A percentile compares a stretch with the other conserved stretches of the same genome.
Conservation (phyloP, 2,329 filamentous ascomycete species). For the Elsinoe australis region DNA sequence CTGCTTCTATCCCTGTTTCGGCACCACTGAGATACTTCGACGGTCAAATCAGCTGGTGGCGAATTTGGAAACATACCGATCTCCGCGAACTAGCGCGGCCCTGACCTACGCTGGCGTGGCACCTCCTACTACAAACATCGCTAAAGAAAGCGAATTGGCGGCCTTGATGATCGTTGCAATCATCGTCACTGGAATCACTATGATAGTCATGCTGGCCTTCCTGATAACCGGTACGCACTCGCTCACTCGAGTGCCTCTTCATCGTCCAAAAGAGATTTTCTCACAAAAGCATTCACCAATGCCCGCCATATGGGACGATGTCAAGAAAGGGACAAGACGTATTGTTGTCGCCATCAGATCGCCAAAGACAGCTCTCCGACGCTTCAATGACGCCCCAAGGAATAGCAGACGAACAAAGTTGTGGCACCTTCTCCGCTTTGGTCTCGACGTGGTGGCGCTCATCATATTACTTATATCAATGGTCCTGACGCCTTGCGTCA, state of each 20-base stretch:
- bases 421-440: constrained; percentile 3
- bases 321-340: neutral
- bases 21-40: neutral
- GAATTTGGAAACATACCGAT: neutral
- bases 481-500: neutral
- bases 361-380: neutral
- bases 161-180: neutral
- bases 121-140: neutral
- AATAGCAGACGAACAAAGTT: neutral
- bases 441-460: constrained; percentile 1
- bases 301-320: neutral
- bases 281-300: neutral
- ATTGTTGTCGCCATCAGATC: neutral
- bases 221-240: neutral
- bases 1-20: constrained; percentile 7
- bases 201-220: constrained; percentile 5
- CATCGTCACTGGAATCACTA: neutral
- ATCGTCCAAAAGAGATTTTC: constrained; percentile 9
- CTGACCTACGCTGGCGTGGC: neutral
- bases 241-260: neutral
- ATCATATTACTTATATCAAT: neutral
- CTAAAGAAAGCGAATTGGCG: constrained; percentile 1
- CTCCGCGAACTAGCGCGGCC: neutral
- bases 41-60: constrained; percentile 3
- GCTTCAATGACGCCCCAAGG: neutral